Conservation (phyloP, 371 early-diverging fungal species). For the Mucor irregularis region DNA sequence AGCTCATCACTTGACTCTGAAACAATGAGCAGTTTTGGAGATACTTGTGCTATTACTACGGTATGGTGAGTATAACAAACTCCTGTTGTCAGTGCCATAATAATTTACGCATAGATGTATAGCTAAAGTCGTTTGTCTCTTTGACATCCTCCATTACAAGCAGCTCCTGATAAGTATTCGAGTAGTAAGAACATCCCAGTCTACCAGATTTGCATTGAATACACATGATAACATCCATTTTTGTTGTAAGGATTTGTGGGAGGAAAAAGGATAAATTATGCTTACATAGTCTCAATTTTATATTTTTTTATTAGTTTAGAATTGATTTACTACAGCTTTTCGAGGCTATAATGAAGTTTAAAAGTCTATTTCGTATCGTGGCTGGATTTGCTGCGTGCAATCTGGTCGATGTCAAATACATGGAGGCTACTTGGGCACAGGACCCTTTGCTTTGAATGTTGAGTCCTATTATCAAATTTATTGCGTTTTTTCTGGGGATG, state of each 20-base stretch:
- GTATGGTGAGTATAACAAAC: neutral
- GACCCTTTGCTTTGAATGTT: too few relatives aligned
- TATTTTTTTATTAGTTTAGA: too few relatives aligned
- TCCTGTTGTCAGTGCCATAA: neutral
- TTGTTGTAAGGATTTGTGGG: neutral
- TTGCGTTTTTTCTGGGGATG: too few relatives aligned
- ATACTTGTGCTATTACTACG: constrained; percentile 8
- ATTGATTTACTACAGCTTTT: too few relatives aligned
- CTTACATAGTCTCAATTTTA: constrained; percentile 1
- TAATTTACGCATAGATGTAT: constrained; percentile 36
- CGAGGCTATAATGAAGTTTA: too few relatives aligned
- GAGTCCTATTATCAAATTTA: too few relatives aligned
- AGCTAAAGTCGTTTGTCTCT: constrained; percentile 40
- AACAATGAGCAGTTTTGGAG: constrained; percentile 2
- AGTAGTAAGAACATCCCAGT: constrained; percentile 60
- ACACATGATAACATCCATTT: constrained; percentile 44
- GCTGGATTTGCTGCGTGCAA: too few relatives aligned
- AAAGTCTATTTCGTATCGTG: too few relatives aligned
- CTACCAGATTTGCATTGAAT: constrained; percentile 38
- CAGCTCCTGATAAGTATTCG: constrained; percentile 34
- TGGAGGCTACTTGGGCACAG: too few relatives aligned
- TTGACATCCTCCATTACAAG: constrained; percentile 60
- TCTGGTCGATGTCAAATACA: too few relatives aligned
- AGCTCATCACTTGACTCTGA: neutral
- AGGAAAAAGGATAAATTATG: neutral